These are phyloP conservation scores for Tylopilus sp. DNA, from an alignment of 1,284 basidiomycete genomes.

Conservation along the genomic window DNA sequence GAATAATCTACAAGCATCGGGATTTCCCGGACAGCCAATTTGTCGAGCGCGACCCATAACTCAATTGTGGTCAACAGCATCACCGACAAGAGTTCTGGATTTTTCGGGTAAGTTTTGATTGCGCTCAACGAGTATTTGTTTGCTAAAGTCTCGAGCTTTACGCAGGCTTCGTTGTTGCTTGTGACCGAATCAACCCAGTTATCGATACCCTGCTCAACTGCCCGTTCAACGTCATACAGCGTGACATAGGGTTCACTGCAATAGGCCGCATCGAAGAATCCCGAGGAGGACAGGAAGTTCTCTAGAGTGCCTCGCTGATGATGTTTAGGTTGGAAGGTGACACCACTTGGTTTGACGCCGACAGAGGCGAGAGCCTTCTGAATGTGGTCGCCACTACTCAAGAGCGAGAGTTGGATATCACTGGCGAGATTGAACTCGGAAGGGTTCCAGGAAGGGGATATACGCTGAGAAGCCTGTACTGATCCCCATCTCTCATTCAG, in stretches of 20 bases:
- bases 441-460: slow-evolving; percentile 35
- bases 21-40: slow-evolving; percentile 41
- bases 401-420: slow-evolving; percentile 45
- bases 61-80: slow-evolving; percentile 56
- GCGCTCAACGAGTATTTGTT: slow-evolving; percentile 41
- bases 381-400: slow-evolving; percentile 38
- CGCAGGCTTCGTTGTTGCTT: slow-evolving; percentile 10
- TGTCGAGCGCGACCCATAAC: slow-evolving; percentile 59
- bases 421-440: slow-evolving; percentile 30
- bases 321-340: slow-evolving; percentile 23
- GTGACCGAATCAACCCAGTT: slow-evolving; percentile 38
- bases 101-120: slow-evolving; percentile 35
- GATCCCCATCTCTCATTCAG: slow-evolving; percentile 18
- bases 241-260: slow-evolving; percentile 26
- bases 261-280: slow-evolving; percentile 21
- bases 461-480: slow-evolving; percentile 14
- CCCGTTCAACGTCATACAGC: slow-evolving; percentile 46
- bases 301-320: slow-evolving; percentile 14
- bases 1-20: slow-evolving; percentile 56
- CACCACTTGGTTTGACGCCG: background rate
- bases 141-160: slow-evolving; percentile 35
- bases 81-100: slow-evolving; percentile 53
- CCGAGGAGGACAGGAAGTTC: slow-evolving; percentile 19
- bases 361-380: slow-evolving; percentile 19
- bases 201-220: slow-evolving; percentile 39